phyloP scores from a whole-genome alignment of 108 stramenopile species.

The Cyclotella baltica region DNA sequence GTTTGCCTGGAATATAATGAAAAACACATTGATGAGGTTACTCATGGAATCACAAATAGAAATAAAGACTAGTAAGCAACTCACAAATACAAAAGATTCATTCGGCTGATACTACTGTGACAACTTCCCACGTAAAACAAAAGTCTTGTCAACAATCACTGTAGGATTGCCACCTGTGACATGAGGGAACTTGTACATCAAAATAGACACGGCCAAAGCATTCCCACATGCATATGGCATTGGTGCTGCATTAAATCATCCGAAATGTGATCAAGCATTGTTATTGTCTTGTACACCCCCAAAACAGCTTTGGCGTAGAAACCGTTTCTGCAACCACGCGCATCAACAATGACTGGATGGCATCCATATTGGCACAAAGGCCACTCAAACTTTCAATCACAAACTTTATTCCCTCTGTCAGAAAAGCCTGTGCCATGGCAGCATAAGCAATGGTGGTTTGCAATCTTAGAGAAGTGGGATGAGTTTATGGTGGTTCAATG shows the following conservation, averaged over 20 bases:
- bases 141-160: conserved; percentile 55
- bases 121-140: conserved; percentile 71
- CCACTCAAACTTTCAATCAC: conserved; percentile 54
- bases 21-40: too few relatives aligned
- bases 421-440: conserved; percentile 71
- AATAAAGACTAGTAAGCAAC: too few relatives aligned
- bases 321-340: conserved; percentile 18
- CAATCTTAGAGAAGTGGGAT: conserved; percentile 61
- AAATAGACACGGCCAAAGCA: conserved; percentile 68
- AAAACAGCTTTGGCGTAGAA: conserved; percentile 31
- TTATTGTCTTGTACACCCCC: conserved; percentile 12
- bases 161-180: conserved; percentile 73
- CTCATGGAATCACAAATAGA: too few relatives aligned
- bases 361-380: conserved; percentile 48
- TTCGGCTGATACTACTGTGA: conserved; percentile 65
- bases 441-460: conserved; percentile 76
- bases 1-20: too few relatives aligned
- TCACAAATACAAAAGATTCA: conserved; percentile 55
- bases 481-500: conserved; percentile 69
- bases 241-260: conserved; percentile 57
- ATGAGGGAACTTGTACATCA: conserved; percentile 71
- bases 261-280: neutral
- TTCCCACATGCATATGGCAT: conserved; percentile 80
- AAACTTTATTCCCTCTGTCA: conserved; percentile 61
- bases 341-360: conserved; percentile 34